Base-by-base conservation (phyloP, 306 rosid genomes). In the Cyamopsis tetragonoloba region DNA sequence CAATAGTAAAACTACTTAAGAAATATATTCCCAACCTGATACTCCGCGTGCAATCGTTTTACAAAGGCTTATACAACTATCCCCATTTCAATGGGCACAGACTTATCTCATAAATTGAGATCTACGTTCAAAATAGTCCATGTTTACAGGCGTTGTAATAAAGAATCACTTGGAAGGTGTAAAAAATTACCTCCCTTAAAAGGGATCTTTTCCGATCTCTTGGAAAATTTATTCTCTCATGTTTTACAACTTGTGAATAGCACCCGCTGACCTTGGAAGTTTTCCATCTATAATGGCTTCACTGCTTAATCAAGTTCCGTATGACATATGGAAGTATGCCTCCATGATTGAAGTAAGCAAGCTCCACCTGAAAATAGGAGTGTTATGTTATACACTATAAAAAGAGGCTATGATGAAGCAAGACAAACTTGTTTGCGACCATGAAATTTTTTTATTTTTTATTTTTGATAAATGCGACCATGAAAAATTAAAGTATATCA, bases 281-380 rank as follows among this genome's bases (percentile, higher is more conserved):
- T 44, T 51, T 74, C 41, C 67, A 53, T 42, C 66, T 1, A 62
- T 46, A 15, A 11, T 69, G 50, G 58, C 62, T 37, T 82, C 80
- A 92, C 81, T 88, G 85, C 85, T 80, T 77, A 27, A 39, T 69
- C 69, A 89, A 87, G 74, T 88, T 93, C 65, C 95, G 75, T 3
- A 89, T 72, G 20, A 81, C 97, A 39, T 93, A 93, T 10, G 88
- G 97, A 74, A 93, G 97, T 8, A 93, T 89, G 23, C 98, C 98
- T 62, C 97, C 97, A 28, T 89, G 84, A 63, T 86, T 70, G 79
- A 93, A 89, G 72, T 93, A 93, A 2, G 81, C 87, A 73, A 93
- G 83, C 71, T 93, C 98, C 48, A 93, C 98, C 98, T 93, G 81
- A 64, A 74, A 58, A 68, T 27, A 51, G 58, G 44, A 64, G 23